These are phyloP conservation scores for Puccinia novopanici DNA, from an alignment of 1,284 basidiomycete species.

Conservation along the genomic window DNA sequence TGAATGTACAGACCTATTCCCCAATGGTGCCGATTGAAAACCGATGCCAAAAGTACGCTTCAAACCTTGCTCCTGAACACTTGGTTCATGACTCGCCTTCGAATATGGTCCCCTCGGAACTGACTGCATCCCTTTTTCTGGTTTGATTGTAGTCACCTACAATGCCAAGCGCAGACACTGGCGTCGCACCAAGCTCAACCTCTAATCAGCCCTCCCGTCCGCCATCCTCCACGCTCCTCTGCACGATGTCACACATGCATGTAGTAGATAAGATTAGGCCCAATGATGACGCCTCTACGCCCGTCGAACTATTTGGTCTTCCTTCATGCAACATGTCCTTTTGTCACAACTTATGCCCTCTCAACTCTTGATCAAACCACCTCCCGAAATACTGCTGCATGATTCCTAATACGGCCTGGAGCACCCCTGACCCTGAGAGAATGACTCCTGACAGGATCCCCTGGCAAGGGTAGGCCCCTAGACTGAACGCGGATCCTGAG, in stretches of 20 bases:
- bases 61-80: conserved; percentile 56
- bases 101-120: neutral
- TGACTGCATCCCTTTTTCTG: conserved; percentile 1
- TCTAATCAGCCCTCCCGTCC: conserved; percentile 62
- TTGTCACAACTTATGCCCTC: neutral
- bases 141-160: conserved; percentile 65
- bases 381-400: no score
- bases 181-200: conserved; percentile 91
- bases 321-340: neutral
- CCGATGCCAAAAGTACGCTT: conserved; percentile 80
- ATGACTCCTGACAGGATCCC: no score
- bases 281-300: neutral
- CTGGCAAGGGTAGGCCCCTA: no score
- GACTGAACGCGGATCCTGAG: no score
- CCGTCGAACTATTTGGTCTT: neutral
- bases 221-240: neutral
- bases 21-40: conserved; percentile 97
- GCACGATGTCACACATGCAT: neutral
- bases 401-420: no score
- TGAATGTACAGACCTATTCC: conserved; percentile 81
- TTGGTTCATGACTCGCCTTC: no score
- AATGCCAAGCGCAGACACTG: conserved; percentile 93
- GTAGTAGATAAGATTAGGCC: neutral
- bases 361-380: neutral
- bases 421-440: no score